Evolutionary conservation across 1,284 basidiomycete genomes (phyloP), one percentile per base, ranked within the genome.

Genomic region (Trichosporon coremiiforme): DNA sequence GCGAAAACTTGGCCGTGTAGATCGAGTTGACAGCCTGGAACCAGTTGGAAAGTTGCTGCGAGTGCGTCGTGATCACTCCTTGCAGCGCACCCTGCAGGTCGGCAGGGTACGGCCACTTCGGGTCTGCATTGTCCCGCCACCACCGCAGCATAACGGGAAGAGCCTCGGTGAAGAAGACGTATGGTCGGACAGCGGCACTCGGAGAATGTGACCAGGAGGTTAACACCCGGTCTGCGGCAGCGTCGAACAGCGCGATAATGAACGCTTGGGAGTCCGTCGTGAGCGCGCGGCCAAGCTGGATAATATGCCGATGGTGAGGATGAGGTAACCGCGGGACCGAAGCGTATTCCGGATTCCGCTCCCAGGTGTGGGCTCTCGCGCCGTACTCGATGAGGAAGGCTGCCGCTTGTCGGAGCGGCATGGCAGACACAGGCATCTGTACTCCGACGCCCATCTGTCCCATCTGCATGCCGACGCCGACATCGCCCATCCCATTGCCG

Each of bases 121-220:
- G 17, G 33, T 74, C 72, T 9, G 74, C 66, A 17, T 76, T 73
- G 15, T 75, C 74, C 35, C 75, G 77, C 80, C 80, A 82, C 76
- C 77, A 81, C 29, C 70, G 70, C 4, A 82, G 66, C 17, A 79
- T 60, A 2, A 68, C 63, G 2, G 78, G 77, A n/a, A 82, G 63
- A 15, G 72, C 69, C 31, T 80, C 80, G 1, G 73, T 70, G 66
- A 78, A 66, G 45, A 80, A 75, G 9, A 73, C 47, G 71, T 74
- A 78, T 12, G 73, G 65, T 29, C 68, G 62, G 1, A 67, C 67
- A 0, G 70, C 69, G 0, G 57, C 67, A 10, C 41, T 47, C 4
- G 69, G 66, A 0, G 67, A 66, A 10, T 36, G 29, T 5, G 65
- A 22, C 50, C 67, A 64, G 3, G 36, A 62, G 0, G 53, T 25